These are phyloP conservation scores for Acer campestre DNA, from an alignment of 345 rosid genomes.

Conservation along the genomic window DNA sequence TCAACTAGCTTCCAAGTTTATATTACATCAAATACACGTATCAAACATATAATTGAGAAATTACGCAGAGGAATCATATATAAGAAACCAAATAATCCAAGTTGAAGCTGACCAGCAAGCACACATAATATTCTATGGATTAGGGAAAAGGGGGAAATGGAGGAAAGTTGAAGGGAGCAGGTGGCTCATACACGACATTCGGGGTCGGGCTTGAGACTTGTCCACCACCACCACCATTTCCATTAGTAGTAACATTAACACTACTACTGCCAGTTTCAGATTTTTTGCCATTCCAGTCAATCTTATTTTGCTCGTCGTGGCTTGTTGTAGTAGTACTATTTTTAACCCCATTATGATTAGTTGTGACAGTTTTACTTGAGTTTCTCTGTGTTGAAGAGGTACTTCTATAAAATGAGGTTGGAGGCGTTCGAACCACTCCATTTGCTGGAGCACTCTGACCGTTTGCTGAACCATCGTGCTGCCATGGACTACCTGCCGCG, in stretches of 20 bases:
- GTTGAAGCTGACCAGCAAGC: not conserved
- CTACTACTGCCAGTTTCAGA: not conserved
- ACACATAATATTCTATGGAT: not conserved
- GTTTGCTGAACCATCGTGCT: not conserved
- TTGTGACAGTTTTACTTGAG: not conserved
- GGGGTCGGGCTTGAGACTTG: not conserved
- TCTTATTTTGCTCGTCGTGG: not conserved
- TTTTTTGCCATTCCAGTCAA: not conserved
- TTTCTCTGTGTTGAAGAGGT: not conserved
- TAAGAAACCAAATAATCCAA: not conserved
- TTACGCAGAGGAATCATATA: not conserved
- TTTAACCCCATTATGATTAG: not conserved
- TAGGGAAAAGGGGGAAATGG: not conserved
- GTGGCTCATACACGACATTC: not conserved
- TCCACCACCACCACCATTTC: not conserved
- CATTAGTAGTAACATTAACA: not conserved
- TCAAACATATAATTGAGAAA: not conserved
- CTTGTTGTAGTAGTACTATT: not conserved
- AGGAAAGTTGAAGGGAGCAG: not conserved
- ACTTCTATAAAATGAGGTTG: not conserved
- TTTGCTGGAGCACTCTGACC: not conserved
- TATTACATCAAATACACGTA: not conserved
- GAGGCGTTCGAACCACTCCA: not conserved
- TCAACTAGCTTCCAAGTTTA: not conserved
- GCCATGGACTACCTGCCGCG: not conserved